Conservation (phyloP, 2,329 filamentous ascomycete genomes). For the Hypoxylon sp. region DNA sequence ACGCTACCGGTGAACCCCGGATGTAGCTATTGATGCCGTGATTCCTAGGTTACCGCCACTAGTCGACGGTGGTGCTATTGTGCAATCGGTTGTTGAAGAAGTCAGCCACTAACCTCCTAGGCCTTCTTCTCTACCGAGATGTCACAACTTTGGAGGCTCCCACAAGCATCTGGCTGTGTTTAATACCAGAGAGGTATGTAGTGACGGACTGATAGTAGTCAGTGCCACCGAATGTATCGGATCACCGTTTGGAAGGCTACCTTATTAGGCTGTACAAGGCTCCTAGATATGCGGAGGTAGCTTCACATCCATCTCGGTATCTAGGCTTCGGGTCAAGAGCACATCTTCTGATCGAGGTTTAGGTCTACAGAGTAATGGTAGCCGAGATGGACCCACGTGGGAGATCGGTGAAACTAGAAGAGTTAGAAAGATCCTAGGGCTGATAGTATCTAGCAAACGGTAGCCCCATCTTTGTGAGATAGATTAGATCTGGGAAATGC, state of each 20-base stretch:
- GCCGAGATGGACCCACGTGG: constrained; percentile 1
- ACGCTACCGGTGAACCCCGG: constrained; percentile 18
- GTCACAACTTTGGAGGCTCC: neutral
- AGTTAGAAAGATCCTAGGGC: constrained; percentile 9
- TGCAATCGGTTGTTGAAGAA: neutral
- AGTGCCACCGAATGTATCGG: neutral
- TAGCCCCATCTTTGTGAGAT: neutral
- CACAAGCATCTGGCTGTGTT: neutral
- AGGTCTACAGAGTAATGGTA: constrained; percentile 10
- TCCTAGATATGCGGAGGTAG: neutral
- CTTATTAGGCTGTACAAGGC: neutral
- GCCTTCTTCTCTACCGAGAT: neutral
- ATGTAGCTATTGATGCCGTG: constrained; percentile 13
- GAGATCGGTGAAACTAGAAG: constrained; percentile 14
- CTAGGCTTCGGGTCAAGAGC: neutral
- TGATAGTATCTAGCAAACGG: neutral
- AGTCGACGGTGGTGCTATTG: neutral
- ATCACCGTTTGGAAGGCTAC: neutral
- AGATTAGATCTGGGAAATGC: neutral
- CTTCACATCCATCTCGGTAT: neutral
- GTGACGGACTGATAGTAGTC: neutral
- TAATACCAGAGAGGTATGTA: neutral
- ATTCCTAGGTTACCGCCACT: neutral
- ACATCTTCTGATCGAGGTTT: constrained; percentile 12
- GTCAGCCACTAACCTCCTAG: neutral